These are phyloP conservation scores for Hortiboletus campestris DNA, from an alignment of 768 basidiomycete species.

Conservation along the genomic window DNA sequence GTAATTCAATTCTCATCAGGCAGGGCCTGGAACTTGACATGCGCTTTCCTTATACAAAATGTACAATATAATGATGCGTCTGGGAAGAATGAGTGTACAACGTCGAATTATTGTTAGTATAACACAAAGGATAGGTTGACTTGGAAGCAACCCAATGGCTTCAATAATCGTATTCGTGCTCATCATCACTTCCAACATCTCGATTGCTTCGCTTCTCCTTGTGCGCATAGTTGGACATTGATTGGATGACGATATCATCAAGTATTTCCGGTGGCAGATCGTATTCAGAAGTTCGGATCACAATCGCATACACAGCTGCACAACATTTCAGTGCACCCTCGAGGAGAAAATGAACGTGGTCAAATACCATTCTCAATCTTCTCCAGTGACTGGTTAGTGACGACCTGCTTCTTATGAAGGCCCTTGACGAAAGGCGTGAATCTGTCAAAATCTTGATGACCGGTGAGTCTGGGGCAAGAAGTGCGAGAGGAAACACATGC, in stretches of 20 bases:
- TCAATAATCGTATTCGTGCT: conserved; percentile 26
- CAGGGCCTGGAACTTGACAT: background rate
- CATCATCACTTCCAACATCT: conserved; percentile 25
- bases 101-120: background rate
- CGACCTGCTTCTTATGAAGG: conserved; percentile 82
- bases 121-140: background rate
- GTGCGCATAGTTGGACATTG: conserved; percentile 36
- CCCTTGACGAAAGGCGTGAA: conserved; percentile 69
- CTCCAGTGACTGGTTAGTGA: conserved; percentile 82
- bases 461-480: background rate
- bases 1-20: background rate
- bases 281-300: conserved; percentile 71
- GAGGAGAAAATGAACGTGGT: background rate
- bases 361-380: conserved; percentile 89
- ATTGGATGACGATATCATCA: conserved; percentile 62
- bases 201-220: conserved; percentile 21
- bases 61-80: background rate
- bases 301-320: conserved; percentile 69
- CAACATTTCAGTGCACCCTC: conserved; percentile 2
- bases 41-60: background rate
- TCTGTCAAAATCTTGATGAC: conserved; percentile 66
- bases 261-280: conserved; percentile 65
- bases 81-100: background rate
- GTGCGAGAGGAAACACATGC: conserved; percentile 33
- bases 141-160: background rate